Base-by-base conservation (phyloP, 352 stramenopile species). In the Pythium biforme region DNA sequence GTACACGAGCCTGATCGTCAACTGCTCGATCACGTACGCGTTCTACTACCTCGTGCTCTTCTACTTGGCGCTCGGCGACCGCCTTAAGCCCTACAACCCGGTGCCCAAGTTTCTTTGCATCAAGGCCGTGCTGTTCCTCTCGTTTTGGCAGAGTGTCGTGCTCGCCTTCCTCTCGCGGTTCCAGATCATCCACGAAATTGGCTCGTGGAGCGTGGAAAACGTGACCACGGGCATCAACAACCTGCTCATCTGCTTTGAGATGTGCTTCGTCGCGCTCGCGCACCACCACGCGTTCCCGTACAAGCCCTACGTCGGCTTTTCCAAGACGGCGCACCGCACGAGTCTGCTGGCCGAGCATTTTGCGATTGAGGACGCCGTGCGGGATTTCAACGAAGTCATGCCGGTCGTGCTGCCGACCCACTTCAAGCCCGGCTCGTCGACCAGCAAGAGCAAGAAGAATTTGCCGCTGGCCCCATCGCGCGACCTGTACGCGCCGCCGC, bases 191-290 rank as follows among this genome's bases (percentile, higher is more conserved):
- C 89, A 96, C 57, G 76, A 96, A 37, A 76, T 97, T n/a, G 90
- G 90, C 20, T 90, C 81, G 0, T 98, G 92, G 92, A 98, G 87
- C 33, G 86, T 95, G 1, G 94, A 98, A 70, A 96, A 98, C 71
- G 94, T 99, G 57, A 96, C 93, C 8, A 98, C 96, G 51, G 96
- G 93, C 54, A 90, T 99, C 54, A 96, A 99, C 72, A 99, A 99
- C 69, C 89, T 99, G 62, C 86, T 99, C 26, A 99, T 99, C 74
- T 99, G 97, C 78, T 90, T 99, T 48, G 97, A 99, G 78, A 99
- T 99, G 97, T 94, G 98, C 50, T 86, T 99, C 39, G 97, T 99
- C 34, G 86, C 90, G 3, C 83, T 99, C 55, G 96, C 95, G 9
- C 97, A 99, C 76, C 97, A 98, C 45, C 96, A 94, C 64, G 96